Base-by-base conservation (phyloP, 257 asterid genomes). In the Apocynum venetum region DNA sequence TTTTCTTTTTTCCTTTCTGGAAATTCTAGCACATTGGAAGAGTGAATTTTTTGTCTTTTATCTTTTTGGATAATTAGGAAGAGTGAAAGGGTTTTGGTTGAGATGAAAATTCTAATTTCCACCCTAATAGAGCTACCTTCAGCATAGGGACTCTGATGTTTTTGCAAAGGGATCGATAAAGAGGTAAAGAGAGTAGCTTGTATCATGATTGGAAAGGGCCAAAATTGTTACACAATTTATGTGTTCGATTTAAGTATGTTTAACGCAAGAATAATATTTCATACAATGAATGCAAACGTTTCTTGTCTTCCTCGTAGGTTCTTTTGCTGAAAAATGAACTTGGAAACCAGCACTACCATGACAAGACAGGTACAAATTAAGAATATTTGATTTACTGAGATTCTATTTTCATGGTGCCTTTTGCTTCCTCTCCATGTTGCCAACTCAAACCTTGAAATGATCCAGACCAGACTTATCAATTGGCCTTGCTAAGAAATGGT, bases 381-480 rank as follows among this genome's bases (percentile, higher is more conserved):
- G 4, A 53, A 55, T 17, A 17, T 36, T 8, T 38, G 4, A 44
- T 8, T 25, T 8, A 48, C 15, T 35, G 52, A 61, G 14, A 17
- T 75, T 6, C 7, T 46, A 46, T 57, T 36, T 14, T 36, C 3
- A 38, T 64, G n/a, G 70, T 63, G 20, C 36, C 49, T 5, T 13
- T 64, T 67, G 2, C 3, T 20, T 2, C 47, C 20, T 13, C 4
- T 13, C 4, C 14, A 44, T 52, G 11, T 52, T 76, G 31, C 57
- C 25, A 15, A 53, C 57, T 79, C 82, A 77, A 77, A 86, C 40
- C 79, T 68, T 87, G 79, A 86, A 90, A 44, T 83, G 86, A 63
- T 85, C 91, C 60, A 91, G 87, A 1, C 91, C 89, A 43, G 92
- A 86, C 56, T 85, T 79, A 78, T 88, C 85, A 52, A 85, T 69